These are phyloP conservation scores for Thalassiosira profunda DNA, from an alignment of 108 stramenopile genomes.

Conservation along the genomic window DNA sequence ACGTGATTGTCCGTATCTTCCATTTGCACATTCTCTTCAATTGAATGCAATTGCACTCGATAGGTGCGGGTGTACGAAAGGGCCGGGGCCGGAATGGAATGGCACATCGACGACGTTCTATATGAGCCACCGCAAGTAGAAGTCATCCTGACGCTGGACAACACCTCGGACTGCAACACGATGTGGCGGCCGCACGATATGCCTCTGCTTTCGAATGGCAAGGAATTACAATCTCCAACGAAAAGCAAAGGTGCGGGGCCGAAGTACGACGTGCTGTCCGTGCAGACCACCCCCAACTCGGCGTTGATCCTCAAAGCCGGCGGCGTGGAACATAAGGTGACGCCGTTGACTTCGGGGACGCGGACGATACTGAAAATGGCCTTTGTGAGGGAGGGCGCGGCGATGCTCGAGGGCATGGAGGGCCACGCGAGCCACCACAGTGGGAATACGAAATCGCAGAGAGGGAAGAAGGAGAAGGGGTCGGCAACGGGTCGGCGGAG, in stretches of 20 bases:
- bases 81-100: conserved; percentile 72
- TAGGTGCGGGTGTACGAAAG: conserved; percentile 69
- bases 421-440: conserved; percentile 30
- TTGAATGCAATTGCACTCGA: background rate
- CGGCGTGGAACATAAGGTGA: conserved; percentile 37
- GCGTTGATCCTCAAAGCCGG: conserved; percentile 36
- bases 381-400: conserved; percentile 33
- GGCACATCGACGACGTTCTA: conserved; percentile 77
- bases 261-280: too few species aligned
- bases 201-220: too few species aligned
- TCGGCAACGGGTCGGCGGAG: background rate
- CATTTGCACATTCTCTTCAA: background rate
- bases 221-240: too few species aligned
- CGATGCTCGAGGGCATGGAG: conserved; percentile 17
- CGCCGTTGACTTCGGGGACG: conserved; percentile 21
- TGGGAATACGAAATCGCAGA: background rate
- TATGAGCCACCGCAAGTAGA: conserved; percentile 73
- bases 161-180: conserved; percentile 83
- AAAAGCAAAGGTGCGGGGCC: background rate
- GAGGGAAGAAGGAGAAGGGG: background rate
- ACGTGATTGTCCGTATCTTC: background rate
- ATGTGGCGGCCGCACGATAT: conserved; percentile 52
- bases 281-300: conserved; percentile 47
- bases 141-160: conserved; percentile 78
- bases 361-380: conserved; percentile 37